These are phyloP conservation scores for Casuarina equisetifolia DNA, from an alignment of 306 rosid genomes.

Conservation along the genomic window DNA sequence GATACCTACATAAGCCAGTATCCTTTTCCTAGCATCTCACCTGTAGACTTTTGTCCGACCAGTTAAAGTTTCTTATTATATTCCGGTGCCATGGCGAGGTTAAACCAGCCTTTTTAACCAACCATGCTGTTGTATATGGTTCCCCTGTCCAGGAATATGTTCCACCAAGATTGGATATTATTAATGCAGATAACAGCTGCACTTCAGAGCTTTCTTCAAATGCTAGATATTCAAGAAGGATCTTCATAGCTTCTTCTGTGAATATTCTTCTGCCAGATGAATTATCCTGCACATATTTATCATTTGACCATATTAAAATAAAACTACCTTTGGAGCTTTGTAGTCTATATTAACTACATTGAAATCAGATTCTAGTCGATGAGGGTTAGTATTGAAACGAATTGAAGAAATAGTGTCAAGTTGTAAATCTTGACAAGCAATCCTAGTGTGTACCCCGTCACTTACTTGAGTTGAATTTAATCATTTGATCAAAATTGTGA, in stretches of 20 bases:
- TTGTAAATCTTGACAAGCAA: not conserved
- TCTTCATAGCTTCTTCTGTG: slow-evolving; percentile 58
- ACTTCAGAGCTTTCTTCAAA: slow-evolving; percentile 50
- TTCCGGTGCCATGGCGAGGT: slow-evolving; percentile 54
- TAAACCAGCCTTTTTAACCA: slow-evolving; percentile 67
- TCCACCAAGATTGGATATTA: slow-evolving; percentile 77
- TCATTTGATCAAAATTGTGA: not conserved
- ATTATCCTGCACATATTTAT: slow-evolving; percentile 46
- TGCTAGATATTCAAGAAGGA: slow-evolving; percentile 54
- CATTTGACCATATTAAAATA: not conserved
- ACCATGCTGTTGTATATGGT: slow-evolving; percentile 75
- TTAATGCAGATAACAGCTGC: slow-evolving; percentile 62
- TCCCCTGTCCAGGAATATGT: slow-evolving; percentile 77
- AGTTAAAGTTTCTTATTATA: slow-evolving; percentile 57
- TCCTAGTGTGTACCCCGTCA: not conserved
- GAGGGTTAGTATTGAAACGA: too few species aligned
- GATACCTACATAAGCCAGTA: slow-evolving; percentile 2
- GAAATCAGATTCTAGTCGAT: too few species aligned
- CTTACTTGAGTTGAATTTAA: not conserved
- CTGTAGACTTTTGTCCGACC: slow-evolving; percentile 68
- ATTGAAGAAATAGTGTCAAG: not conserved
- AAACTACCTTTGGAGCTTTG: slow-evolving; percentile 16
- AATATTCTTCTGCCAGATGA: slow-evolving; percentile 40
- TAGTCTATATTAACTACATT: not conserved
- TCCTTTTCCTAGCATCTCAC: slow-evolving; percentile 33